phyloP scores from a whole-genome alignment of 768 basidiomycete species.

The Russula vinacea region DNA sequence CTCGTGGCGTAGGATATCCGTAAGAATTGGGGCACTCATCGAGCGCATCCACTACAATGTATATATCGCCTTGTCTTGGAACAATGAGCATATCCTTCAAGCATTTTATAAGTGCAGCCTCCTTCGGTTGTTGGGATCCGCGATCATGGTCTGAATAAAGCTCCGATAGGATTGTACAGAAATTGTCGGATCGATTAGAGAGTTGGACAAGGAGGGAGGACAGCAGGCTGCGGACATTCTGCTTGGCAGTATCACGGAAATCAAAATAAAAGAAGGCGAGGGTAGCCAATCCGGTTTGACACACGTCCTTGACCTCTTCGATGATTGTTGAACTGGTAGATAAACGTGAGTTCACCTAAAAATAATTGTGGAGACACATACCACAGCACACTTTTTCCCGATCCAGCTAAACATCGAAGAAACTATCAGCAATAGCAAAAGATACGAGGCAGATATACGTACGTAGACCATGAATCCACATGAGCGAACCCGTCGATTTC shows the following conservation, averaged over 20 bases:
- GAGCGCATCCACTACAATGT: too few species aligned
- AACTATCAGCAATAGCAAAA: too few species aligned
- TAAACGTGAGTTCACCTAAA: neutral
- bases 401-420: neutral
- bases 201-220: neutral
- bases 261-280: neutral
- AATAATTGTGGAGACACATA: neutral
- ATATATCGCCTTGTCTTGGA: too few species aligned
- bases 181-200: neutral
- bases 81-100: neutral
- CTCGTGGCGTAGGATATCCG: too few species aligned
- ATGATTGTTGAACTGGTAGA: neutral
- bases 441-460: too few species aligned
- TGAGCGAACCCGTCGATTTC: too few species aligned
- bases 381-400: neutral
- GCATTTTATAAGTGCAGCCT: neutral
- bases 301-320: neutral
- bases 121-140: neutral
- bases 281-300: neutral
- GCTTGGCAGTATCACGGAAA: neutral
- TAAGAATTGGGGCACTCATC: too few species aligned
- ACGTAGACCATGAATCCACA: too few species aligned
- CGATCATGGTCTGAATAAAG: neutral
- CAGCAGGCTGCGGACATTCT: neutral
- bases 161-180: neutral